Conservation (phyloP, 164 flowering plant species). For the Tinospora cordifolia region DNA sequence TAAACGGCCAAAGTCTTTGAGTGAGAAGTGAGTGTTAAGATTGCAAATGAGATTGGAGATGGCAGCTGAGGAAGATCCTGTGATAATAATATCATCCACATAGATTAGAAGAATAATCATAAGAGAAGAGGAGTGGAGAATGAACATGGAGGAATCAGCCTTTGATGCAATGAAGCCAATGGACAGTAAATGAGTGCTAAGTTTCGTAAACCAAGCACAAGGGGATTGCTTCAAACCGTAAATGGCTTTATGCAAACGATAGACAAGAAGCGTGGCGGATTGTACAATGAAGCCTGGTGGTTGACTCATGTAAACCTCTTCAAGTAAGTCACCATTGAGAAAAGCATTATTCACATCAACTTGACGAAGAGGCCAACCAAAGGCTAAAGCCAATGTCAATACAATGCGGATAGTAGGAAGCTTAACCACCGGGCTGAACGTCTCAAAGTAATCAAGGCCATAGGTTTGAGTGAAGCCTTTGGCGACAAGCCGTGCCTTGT, state of each 20-base stretch:
- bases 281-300: background rate
- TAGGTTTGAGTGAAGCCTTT: too few relatives aligned
- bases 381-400: background rate
- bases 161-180: background rate
- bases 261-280: background rate
- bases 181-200: too few relatives aligned
- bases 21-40: too few relatives aligned
- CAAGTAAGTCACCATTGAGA: constrained; percentile 1
- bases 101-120: background rate
- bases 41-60: too few relatives aligned
- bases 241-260: background rate
- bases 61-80: too few relatives aligned
- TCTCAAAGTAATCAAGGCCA: background rate
- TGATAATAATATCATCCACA: constrained; percentile 1
- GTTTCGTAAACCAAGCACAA: background rate
- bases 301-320: background rate
- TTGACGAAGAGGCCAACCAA: background rate
- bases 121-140: background rate
- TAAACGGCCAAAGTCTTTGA: too few relatives aligned
- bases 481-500: too few relatives aligned
- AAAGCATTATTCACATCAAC: background rate
- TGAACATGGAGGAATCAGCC: background rate
- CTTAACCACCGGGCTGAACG: background rate
- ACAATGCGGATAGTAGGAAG: background rate
- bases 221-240: constrained; percentile 5